phyloP scores from a whole-genome alignment of 2,329 filamentous ascomycete genomes.

The Hansfordia pulvinata region DNA sequence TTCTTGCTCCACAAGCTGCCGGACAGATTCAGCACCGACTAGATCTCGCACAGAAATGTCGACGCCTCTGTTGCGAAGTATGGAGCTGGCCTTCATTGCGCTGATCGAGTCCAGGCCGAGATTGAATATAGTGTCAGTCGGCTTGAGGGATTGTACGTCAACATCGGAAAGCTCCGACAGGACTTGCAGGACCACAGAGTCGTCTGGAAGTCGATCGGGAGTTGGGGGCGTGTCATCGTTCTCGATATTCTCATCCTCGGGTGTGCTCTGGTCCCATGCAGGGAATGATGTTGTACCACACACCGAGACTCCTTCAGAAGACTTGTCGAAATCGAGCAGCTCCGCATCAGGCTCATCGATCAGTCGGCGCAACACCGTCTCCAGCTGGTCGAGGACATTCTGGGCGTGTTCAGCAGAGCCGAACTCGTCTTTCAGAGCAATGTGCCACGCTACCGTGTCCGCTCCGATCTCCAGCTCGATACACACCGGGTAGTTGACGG shows the following conservation, averaged over 20 bases:
- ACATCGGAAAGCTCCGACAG: slow-evolving; percentile 48
- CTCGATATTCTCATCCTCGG: too few species aligned
- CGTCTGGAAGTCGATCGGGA: too few species aligned
- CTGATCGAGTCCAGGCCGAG: slow-evolving; percentile 86
- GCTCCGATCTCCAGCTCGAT: slow-evolving; percentile 60
- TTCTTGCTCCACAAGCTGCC: slow-evolving; percentile 38
- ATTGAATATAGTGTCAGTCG: slow-evolving; percentile 59
- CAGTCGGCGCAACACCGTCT: slow-evolving; percentile 43
- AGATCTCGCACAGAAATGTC: slow-evolving; percentile 57
- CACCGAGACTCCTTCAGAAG: slow-evolving; percentile 37
- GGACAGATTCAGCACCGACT: slow-evolving; percentile 49
- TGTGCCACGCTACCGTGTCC: slow-evolving; percentile 50
- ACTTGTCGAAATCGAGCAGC: slow-evolving; percentile 37
- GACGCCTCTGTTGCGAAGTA: slow-evolving; percentile 52
- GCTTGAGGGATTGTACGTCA: slow-evolving; percentile 40
- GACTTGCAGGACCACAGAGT: slow-evolving; percentile 34
- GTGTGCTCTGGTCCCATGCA: too few species aligned
- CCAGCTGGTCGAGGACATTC: slow-evolving; percentile 42
- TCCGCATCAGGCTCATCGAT: slow-evolving; percentile 30
- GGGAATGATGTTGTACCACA: too few species aligned
- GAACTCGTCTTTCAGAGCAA: slow-evolving; percentile 50
- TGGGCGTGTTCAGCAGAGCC: slow-evolving; percentile 30
- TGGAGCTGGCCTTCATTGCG: slow-evolving; percentile 66
- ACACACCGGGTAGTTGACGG: slow-evolving; percentile 71
- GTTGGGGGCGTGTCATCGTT: too few species aligned